phyloP scores from a whole-genome alignment of 2,329 filamentous ascomycete species.

The Sarocladium strictum region DNA sequence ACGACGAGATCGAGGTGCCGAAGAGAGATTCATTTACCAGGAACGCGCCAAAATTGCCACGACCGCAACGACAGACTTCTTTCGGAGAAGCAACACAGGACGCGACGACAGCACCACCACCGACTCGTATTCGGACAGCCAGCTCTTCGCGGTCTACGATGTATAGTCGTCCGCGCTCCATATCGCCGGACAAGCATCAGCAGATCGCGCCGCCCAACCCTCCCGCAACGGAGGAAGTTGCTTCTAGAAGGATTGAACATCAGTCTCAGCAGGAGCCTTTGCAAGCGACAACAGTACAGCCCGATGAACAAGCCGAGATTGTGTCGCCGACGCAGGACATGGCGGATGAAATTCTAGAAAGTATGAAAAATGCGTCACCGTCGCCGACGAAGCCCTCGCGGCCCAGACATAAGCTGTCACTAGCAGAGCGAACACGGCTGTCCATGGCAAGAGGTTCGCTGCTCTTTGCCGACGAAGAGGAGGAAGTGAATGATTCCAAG shows the following conservation, averaged over 20 bases:
- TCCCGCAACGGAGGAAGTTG: neutral
- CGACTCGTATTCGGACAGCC: neutral
- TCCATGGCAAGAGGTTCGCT: constrained; percentile 64
- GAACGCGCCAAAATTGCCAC: neutral
- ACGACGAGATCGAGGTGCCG: neutral
- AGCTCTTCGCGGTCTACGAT: neutral
- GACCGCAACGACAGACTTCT: neutral
- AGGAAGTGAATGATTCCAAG: constrained; percentile 15
- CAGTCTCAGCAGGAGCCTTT: too few species aligned
- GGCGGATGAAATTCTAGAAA: constrained; percentile 51
- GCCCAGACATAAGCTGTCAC: constrained; percentile 50
- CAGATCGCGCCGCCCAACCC: neutral
- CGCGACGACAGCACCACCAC: neutral
- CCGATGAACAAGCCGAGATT: neutral
- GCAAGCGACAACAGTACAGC: too few species aligned
- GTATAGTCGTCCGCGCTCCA: neutral
- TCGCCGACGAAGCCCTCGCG: constrained; percentile 49
- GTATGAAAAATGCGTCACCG: constrained; percentile 48
- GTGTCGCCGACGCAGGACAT: constrained; percentile 41
- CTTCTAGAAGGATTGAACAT: neutral
- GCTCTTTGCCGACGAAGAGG: constrained; percentile 24
- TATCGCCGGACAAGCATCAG: neutral
- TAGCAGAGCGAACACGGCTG: constrained; percentile 73
- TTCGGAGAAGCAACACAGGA: neutral
- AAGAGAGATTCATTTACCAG: neutral